Evolutionary conservation across 2,329 filamentous ascomycete species (phyloP), one percentile per base, ranked within the genome.

Genomic region (Ceratocystis diversiconidia): DNA sequence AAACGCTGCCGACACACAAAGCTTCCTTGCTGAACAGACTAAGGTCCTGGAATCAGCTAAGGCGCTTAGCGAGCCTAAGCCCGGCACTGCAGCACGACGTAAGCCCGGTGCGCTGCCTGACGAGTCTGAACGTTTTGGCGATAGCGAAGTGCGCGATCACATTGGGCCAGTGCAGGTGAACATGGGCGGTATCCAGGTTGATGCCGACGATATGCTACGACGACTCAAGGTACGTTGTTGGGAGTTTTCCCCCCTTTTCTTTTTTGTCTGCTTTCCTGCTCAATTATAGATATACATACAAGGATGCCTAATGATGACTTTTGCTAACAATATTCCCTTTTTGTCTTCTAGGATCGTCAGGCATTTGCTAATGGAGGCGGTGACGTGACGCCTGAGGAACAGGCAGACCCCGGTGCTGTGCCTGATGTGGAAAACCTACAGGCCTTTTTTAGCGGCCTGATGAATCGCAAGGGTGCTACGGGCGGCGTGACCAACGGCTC

Each of bases 91-190:
- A 22, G 57, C 77, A 73, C 80, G 77, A 71, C 80, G 83, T 70
- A 83, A 83, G 68, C 78, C 76, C 1, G 50, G 69, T 2, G 60
- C 57, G 46, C 74, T 64, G 74, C 73, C 71, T 72, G 63, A 62
- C 5, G 65, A 66, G 50, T 28, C 62, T 2, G 64, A 62, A 6
- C 64, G 64, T 7, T 62, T 62, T 55, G 59, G 30, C 25, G 67
- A 67, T 36, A 61, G 65, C 59, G 68, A 69, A 44, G 79, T 82
- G 65, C 86, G 85, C 70, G 89, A 92, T 72, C 91, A 95, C 71
- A 95, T 96, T 71, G 92, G 92, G 0, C 91, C 92, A 0, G 91
- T 96, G 69, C 91, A 96, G 73, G 96, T 97, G 78, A 99, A 99
- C 74, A 94, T 99, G 82, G 94, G 94, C 52, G 94, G 94, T 64